Evolutionary conservation across 1,284 basidiomycete species (phyloP).

Genomic region (Ustilago nuda): DNA sequence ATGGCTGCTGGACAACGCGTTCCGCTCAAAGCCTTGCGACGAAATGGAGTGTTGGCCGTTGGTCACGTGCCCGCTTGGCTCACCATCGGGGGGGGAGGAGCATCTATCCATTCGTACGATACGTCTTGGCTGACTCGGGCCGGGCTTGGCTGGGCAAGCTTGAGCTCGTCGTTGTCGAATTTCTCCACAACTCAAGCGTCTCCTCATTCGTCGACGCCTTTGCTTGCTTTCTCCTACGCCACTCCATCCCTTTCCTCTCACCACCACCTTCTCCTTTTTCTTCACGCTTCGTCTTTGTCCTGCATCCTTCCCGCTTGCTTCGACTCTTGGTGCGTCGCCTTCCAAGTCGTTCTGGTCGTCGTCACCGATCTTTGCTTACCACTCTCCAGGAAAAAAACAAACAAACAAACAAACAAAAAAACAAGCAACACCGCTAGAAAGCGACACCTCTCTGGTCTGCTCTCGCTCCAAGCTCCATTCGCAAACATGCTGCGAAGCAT

Average conservation of each 20-base stretch:
- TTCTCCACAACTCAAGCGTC: slow-evolving; percentile 30
- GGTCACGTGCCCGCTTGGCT: no score
- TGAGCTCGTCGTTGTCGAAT: background rate
- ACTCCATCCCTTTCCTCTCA: slow-evolving; percentile 3
- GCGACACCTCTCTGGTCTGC: slow-evolving; percentile 14
- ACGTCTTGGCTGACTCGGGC: no score
- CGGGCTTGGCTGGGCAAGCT: background rate
- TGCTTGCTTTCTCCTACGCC: slow-evolving; percentile 4
- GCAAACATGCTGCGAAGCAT: slow-evolving; percentile 52
- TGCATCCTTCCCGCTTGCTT: background rate
- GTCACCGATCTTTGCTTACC: slow-evolving; percentile 10
- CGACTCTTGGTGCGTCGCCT: slow-evolving; percentile 10
- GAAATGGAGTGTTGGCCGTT: no score
- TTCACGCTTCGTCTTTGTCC: slow-evolving; percentile 8
- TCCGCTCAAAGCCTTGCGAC: no score
- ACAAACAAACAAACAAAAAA: no score
- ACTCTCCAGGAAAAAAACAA: background rate
- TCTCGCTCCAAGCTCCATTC: slow-evolving; percentile 1
- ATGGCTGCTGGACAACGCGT: no score
- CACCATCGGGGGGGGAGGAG: no score
- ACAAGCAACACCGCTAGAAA: background rate
- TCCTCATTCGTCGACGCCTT: background rate
- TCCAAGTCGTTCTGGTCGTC: slow-evolving; percentile 7
- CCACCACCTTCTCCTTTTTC: slow-evolving; percentile 2
- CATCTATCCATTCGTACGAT: no score